These are phyloP conservation scores for Corrigiola litoralis DNA, from an alignment of 179 eudicot species.

Conservation along the genomic window DNA sequence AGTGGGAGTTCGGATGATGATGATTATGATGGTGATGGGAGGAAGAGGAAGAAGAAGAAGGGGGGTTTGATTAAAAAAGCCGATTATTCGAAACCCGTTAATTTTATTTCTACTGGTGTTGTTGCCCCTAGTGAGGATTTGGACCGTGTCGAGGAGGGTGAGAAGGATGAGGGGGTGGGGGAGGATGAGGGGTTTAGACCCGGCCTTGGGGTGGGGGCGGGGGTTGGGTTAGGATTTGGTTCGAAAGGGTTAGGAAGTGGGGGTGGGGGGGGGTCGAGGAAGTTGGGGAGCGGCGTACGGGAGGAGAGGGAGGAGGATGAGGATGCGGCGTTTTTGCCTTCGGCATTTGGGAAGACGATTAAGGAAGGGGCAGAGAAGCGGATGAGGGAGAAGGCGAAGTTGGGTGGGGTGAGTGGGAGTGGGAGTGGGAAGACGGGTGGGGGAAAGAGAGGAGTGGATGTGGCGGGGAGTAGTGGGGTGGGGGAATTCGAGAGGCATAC, in stretches of 20 bases:
- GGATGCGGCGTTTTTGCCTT: constrained; percentile 43
- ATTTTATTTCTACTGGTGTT: constrained; percentile 61
- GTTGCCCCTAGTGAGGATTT: constrained; percentile 50
- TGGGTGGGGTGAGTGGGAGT: constrained; percentile 8
- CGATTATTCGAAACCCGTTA: constrained; percentile 63
- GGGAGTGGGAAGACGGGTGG: constrained; percentile 20
- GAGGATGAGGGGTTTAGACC: constrained; percentile 23
- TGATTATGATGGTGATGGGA: constrained; percentile 31
- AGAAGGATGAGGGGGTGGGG: constrained; percentile 20
- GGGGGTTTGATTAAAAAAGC: constrained; percentile 29
- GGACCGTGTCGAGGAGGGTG: constrained; percentile 30
- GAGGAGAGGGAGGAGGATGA: constrained; percentile 29
- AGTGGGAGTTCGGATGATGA: constrained; percentile 34
- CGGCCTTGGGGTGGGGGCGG: constrained; percentile 42
- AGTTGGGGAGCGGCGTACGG: no score
- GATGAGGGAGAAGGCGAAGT: constrained; percentile 26
- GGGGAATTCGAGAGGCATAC: constrained; percentile 77
- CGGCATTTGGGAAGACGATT: constrained; percentile 66
- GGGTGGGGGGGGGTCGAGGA: constrained; percentile 3
- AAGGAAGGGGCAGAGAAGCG: constrained; percentile 39
- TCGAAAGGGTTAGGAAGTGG: constrained; percentile 4
- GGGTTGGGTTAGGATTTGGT: constrained; percentile 45
- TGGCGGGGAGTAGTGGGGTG: constrained; percentile 32
- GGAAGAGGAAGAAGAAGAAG: constrained; percentile 44
- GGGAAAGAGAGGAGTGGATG: constrained; percentile 20